Evolutionary conservation across 129 eudicot genomes (phyloP), one percentile per base, ranked within the genome.

Genomic region (Dittrichia graveolens): DNA sequence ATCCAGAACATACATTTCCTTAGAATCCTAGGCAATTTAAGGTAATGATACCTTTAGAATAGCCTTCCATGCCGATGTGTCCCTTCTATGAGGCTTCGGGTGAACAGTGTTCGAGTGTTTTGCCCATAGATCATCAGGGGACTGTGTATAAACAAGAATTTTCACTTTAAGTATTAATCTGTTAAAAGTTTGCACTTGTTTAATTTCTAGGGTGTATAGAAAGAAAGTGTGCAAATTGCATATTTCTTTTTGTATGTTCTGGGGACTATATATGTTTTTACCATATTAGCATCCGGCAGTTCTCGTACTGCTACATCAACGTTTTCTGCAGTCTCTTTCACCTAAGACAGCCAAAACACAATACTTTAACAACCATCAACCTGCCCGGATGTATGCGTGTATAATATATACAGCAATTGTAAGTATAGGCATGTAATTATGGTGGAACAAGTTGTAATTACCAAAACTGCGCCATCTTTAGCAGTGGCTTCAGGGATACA

Each of bases 201-300:
- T n/a, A n/a, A 46, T 46, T 2, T 56, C 8, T 56, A 10, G 1
- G 14, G 19, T 2, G 11, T 46, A 11, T 7, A 1, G 50, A 13
- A 46, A 46, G 11, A 46, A 5, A 15, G 19, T 54, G 60, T 16
- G 60, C 61, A 19, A 55, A 31, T 55, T 5, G 9, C 61, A 55
- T 55, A 55, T 55, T 7, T 55, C 1, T 18, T 55, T 0, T 24
- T 0, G 31, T 24, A 24, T 24, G 7, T 45, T 31, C 62, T n/a
- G 3, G 10, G 14, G 59, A 50, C 44, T 9, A 74, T 42, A 31
- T 5, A 48, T 11, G 69, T 45, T 46, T 56, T 77, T 86, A 95
- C 99, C 91, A 73, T 76, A 74, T 95, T 91, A 71, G 99, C 99
- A 88, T 95, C 99, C 0, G 99, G 99, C 74, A 95, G 99, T 71